These are phyloP conservation scores for Taxawa tesnikishii DNA, from an alignment of 2,329 filamentous ascomycete species.

Conservation along the genomic window DNA sequence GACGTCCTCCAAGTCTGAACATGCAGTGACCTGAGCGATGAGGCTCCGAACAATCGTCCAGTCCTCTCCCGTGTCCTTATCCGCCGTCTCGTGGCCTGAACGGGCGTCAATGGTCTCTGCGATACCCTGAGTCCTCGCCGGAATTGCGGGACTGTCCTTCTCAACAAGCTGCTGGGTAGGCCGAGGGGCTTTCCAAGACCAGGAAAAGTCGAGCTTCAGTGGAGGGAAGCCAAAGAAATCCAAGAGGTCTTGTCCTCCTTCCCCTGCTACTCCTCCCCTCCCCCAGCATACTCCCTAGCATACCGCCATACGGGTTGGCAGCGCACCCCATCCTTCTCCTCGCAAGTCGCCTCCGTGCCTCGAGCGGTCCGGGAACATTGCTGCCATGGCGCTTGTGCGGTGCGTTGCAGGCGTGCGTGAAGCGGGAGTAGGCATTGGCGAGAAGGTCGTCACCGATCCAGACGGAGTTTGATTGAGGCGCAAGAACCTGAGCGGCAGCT, in stretches of 20 bases:
- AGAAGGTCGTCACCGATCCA: slow-evolving; percentile 51
- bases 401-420: slow-evolving; percentile 32
- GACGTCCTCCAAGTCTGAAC: background rate
- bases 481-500: background rate
- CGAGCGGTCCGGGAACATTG: slow-evolving; percentile 49
- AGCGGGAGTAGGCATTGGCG: slow-evolving; percentile 36
- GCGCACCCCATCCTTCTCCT: slow-evolving; percentile 43
- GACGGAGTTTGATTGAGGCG: slow-evolving; percentile 25
- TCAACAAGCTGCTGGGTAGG: background rate
- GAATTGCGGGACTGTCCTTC: no score
- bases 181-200: background rate
- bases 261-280: slow-evolving; percentile 7
- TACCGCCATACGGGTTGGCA: slow-evolving; percentile 17
- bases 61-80: background rate
- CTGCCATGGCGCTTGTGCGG: slow-evolving; percentile 43
- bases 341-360: slow-evolving; percentile 43
- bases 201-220: slow-evolving; percentile 1
- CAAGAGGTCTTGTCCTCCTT: no score
- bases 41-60: background rate
- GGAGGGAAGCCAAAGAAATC: slow-evolving; percentile 16
- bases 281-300: slow-evolving; percentile 11
- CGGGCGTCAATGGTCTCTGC: no score
- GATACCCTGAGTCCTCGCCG: no score
- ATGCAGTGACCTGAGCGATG: no score
- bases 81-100: background rate